Percentiles rank a stretch among this genome's conserved stretches.
Conservation (phyloP, 208 protist genomes). For the Acanthamoeba quina region DNA sequence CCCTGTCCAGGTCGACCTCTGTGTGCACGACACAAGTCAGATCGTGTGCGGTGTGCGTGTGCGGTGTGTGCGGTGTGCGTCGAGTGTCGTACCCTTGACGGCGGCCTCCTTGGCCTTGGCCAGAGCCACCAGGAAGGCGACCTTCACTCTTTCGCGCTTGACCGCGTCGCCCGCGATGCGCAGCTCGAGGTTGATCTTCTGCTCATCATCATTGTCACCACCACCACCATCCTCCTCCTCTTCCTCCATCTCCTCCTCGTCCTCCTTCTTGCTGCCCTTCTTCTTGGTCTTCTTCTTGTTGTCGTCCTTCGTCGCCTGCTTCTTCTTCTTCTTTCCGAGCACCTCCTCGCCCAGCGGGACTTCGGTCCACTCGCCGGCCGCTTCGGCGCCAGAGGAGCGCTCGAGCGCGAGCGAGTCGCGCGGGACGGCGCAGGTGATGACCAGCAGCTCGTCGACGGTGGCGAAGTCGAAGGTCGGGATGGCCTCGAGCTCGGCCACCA, state of each 20-base stretch:
- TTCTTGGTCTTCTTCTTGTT: no score
- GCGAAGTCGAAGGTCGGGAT: conserved; percentile 13
- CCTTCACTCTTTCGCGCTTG: conserved; percentile 29
- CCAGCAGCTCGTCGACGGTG: neutral
- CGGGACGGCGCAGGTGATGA: neutral
- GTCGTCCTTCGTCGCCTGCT: neutral
- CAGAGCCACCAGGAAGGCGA: conserved; percentile 21
- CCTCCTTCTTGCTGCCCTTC: neutral
- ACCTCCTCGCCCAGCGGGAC: conserved; percentile 14
- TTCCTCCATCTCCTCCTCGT: neutral
- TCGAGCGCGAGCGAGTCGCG: conserved; percentile 8
- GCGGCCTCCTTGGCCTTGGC: conserved; percentile 36
- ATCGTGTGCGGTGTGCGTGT: neutral
- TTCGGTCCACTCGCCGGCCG: neutral
- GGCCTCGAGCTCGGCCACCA: conserved; percentile 11
- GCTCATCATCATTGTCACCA: neutral
- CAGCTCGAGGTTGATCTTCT: conserved; percentile 25
- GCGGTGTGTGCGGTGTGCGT: neutral
- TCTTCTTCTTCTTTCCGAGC: conserved; percentile 1
- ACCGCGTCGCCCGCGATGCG: conserved; percentile 15
- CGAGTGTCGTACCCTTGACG: neutral
- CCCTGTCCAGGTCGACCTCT: neutral
- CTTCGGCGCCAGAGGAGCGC: neutral
- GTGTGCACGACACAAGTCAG: neutral
- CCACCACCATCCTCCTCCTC: neutral